Conservation (phyloP, 352 stramenopile genomes). For the Pythium dissimile region DNA sequence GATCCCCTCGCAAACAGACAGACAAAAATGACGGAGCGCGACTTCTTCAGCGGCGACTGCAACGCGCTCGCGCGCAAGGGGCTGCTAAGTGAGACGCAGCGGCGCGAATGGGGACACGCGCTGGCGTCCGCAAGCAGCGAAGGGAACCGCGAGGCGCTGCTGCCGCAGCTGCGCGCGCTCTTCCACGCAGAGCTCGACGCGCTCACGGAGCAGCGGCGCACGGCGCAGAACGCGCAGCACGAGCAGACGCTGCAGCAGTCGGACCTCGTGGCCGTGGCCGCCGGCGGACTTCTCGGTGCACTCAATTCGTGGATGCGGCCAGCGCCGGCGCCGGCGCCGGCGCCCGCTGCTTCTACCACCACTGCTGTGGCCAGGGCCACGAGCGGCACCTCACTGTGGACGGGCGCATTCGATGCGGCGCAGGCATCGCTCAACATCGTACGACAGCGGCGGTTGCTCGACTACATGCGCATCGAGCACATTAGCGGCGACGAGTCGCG, state of each 20-base stretch:
- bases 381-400: constrained; percentile 61
- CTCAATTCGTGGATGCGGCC: constrained; percentile 67
- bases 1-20: no score
- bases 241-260: constrained; percentile 40
- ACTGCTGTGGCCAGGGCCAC: no score
- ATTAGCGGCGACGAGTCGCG: constrained; percentile 57
- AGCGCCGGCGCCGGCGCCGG: background rate
- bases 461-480: constrained; percentile 63
- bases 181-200: constrained; percentile 41
- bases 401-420: constrained; percentile 67
- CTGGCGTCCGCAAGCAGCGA: background rate
- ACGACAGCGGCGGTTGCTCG: constrained; percentile 57
- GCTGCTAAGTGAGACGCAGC: constrained; percentile 27
- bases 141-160: background rate
- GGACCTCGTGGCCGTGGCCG: constrained; percentile 58
- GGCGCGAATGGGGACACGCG: constrained; percentile 27
- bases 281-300: constrained; percentile 58
- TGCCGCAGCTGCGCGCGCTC: constrained; percentile 25
- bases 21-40: background rate
- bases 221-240: constrained; percentile 51
- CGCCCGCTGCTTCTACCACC: background rate
- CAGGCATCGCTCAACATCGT: constrained; percentile 71
- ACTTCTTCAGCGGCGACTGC: constrained; percentile 16
- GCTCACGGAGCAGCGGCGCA: constrained; percentile 43
- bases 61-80: constrained; percentile 12